Conservation (phyloP, 2,329 filamentous ascomycete species). For the Kalaharituber pfeilii region DNA sequence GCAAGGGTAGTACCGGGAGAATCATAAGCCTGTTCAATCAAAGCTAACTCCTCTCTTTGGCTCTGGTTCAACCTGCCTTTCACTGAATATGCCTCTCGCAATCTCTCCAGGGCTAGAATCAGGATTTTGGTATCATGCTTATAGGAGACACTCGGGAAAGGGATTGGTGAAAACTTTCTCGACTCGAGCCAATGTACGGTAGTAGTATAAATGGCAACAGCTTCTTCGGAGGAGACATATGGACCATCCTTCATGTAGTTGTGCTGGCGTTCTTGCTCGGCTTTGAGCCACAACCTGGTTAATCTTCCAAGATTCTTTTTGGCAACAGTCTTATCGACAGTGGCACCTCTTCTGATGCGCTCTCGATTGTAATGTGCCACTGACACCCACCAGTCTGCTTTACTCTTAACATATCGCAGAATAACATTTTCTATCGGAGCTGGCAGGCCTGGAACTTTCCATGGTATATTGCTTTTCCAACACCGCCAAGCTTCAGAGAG, state of each 20-base stretch:
- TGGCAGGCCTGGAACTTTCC: constrained; percentile 93
- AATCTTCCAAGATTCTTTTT: constrained; percentile 97
- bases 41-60: constrained; percentile 84
- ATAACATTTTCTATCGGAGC: constrained; percentile 99
- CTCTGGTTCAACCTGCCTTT: constrained; percentile 95
- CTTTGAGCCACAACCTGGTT: constrained; percentile 90
- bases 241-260: constrained; percentile 99
- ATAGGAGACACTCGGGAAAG: constrained; percentile 96
- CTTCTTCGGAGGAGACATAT: constrained; percentile 95
- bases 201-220: constrained; percentile 95
- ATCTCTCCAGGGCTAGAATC: constrained; percentile 79
- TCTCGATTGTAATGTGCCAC: constrained; percentile 98
- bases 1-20: constrained; percentile 91
- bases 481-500: constrained; percentile 96
- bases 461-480: constrained; percentile 99
- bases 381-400: constrained; percentile 99
- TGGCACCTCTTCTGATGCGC: constrained; percentile 86
- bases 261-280: constrained; percentile 94
- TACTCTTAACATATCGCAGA: constrained; percentile 93
- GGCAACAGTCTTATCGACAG: constrained; percentile 95
- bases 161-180: constrained; percentile 94
- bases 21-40: constrained; percentile 97
- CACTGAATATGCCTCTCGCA: constrained; percentile 91
- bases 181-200: constrained; percentile 98
- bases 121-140: constrained; percentile 99